Evolutionary conservation across 73 alveolate species (phyloP).

Genomic region (Paramecium sonneborni): DNA sequence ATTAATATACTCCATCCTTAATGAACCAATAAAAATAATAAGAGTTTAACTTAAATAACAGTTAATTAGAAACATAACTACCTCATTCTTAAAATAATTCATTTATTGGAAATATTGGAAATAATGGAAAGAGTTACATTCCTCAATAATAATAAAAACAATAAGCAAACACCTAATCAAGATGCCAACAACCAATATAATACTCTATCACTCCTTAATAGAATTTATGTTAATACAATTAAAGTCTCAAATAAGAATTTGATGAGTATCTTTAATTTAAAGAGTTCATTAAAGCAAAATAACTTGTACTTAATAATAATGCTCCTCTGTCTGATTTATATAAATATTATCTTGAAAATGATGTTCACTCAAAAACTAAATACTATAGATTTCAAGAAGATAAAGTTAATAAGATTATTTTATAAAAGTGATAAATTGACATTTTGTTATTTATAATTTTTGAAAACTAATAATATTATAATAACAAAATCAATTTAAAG

Average conservation of each 20-base stretch:
- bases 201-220: neutral
- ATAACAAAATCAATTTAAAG: neutral
- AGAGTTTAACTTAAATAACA: neutral
- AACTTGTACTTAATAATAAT: neutral
- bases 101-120: no score
- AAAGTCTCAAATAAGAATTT: neutral
- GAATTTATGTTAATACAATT: neutral
- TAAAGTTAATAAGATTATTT: neutral
- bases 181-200: neutral
- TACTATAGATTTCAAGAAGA: neutral
- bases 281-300: neutral
- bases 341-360: constrained; percentile 20
- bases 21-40: neutral
- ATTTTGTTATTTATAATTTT: no score
- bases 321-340: constrained; percentile 8
- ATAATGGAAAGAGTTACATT: neutral
- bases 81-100: neutral
- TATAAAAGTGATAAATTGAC: neutral
- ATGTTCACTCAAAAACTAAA: neutral
- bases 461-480: neutral
- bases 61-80: neutral
- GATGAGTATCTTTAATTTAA: neutral
- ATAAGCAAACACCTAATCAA: neutral
- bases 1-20: neutral
- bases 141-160: neutral